Conservation (phyloP, 805 yeast genomes). For the Huiozyma sinensis region DNA sequence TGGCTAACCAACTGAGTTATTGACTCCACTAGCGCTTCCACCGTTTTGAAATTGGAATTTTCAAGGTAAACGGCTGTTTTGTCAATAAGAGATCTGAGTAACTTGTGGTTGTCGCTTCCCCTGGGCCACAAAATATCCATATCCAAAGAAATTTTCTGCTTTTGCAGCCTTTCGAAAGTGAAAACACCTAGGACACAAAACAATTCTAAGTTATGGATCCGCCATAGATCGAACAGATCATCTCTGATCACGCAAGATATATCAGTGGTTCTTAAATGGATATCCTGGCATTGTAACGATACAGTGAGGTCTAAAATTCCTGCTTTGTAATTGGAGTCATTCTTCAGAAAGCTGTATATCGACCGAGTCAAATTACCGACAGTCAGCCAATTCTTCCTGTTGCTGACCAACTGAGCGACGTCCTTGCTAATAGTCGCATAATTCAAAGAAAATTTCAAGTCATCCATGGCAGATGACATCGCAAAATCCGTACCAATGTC, state of each 20-base stretch:
- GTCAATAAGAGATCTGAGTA: slow-evolving; percentile 35
- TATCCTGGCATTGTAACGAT: slow-evolving; percentile 13
- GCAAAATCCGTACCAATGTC: slow-evolving; percentile 55
- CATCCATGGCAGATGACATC: slow-evolving; percentile 71
- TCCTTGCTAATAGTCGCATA: slow-evolving; percentile 75
- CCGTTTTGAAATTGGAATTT: slow-evolving; percentile 74
- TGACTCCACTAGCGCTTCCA: slow-evolving; percentile 77
- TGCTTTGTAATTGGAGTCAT: slow-evolving; percentile 21
- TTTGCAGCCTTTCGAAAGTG: slow-evolving; percentile 74
- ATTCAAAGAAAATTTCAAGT: slow-evolving; percentile 71
- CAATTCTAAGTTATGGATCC: slow-evolving; percentile 43
- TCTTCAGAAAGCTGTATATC: slow-evolving; percentile 33
- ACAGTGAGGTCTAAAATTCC: slow-evolving; percentile 16
- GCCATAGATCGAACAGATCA: slow-evolving; percentile 14
- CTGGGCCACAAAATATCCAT: slow-evolving; percentile 35
- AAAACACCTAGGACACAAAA: slow-evolving; percentile 87
- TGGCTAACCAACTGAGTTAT: slow-evolving; percentile 51
- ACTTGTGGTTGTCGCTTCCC: slow-evolving; percentile 6
- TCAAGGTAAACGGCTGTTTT: slow-evolving; percentile 54
- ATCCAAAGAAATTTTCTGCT: slow-evolving; percentile 63
- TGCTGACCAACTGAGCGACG: slow-evolving; percentile 42
- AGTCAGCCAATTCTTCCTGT: slow-evolving; percentile 26
- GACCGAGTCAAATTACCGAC: slow-evolving; percentile 34
- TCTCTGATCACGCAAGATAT: slow-evolving; percentile 9
- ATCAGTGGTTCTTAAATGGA: slow-evolving; percentile 26